A percentile compares a stretch with the other conserved stretches of the same genome.
Evolutionary conservation across 805 yeast species (phyloP).

Genomic region (Ogataea saltuana): DNA sequence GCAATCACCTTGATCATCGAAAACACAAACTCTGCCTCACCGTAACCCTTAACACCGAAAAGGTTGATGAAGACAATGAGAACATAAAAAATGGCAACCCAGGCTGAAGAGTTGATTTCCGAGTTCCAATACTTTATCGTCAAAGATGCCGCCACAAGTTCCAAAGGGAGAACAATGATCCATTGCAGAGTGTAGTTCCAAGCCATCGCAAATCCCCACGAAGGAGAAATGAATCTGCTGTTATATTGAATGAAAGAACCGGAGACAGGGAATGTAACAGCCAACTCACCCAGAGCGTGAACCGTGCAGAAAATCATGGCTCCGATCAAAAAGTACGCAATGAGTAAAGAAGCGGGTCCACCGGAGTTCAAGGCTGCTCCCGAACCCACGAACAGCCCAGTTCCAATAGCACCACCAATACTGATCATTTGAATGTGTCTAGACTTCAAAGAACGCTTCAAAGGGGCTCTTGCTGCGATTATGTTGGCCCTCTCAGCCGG

Average conservation of each 20-base stretch:
- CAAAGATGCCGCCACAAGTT: constrained; percentile 50
- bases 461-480: constrained; percentile 45
- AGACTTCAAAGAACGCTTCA: constrained; percentile 49
- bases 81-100: constrained; percentile 51
- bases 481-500: constrained; percentile 43
- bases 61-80: constrained; percentile 49
- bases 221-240: constrained; percentile 52
- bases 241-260: constrained; percentile 58
- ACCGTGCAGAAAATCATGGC: constrained; percentile 56
- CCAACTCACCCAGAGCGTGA: constrained; percentile 60
- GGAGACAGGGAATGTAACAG: constrained; percentile 57
- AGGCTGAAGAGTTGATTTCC: constrained; percentile 46
- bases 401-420: constrained; percentile 75
- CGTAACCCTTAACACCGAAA: constrained; percentile 60
- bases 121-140: constrained; percentile 47
- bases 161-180: constrained; percentile 49
- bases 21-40: constrained; percentile 60
- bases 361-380: constrained; percentile 56
- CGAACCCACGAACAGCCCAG: constrained; percentile 72
- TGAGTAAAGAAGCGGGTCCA: constrained; percentile 68
- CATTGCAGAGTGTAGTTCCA: constrained; percentile 54
- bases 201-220: constrained; percentile 58
- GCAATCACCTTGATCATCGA: constrained; percentile 53
- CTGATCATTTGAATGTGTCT: constrained; percentile 75
- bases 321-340: constrained; percentile 55